Evolutionary conservation across 2,329 filamentous ascomycete species (phyloP), one percentile per base, ranked within the genome.

Genomic region (Ophiosphaerella herpotricha): DNA sequence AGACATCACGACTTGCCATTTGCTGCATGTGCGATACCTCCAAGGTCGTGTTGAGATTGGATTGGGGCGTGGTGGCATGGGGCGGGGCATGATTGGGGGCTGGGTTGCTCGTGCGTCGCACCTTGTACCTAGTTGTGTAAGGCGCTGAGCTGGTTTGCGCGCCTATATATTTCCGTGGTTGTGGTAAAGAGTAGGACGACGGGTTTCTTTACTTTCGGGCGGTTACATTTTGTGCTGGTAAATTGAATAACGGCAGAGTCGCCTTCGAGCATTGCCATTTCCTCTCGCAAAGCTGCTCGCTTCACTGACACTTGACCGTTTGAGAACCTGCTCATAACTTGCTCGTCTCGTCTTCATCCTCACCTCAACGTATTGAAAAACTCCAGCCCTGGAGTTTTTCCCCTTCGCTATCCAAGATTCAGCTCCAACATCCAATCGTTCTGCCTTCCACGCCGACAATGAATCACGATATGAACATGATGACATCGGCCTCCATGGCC

Each of bases 401-500:
- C 12, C 41, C 8, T 29, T 14, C 26, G 12, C 42, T 41, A n/a
- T 29, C 33, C 39, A 41, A 29, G 23, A 37, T 37, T 42, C 45
- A 31, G 12, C 33, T 9, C 16, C 39, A 42, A 33, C 11, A 5
- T 14, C 23, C 45, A 21, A 31, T 48, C 33, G 38, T 24, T 36
- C 44, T 21, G 13, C 29, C 40, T 36, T 37, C 37, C 9, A 36
- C 39, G 43, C 16, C 29, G 34, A 42, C 39, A 24, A 61, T 58
- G 55, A 48, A 56, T 40, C 50, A 58, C 49, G 36, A 26, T 4
- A 34, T 18, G 24, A 60, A 56, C 55, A 44, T 23, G n/a, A 55
- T 56, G 52, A 50, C 36, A 39, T 48, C 46, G 24, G 46, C 45
- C 48, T 16, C 43, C 35, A 61, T 54, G 58, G 45, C 41, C 8